Percentiles rank a stretch among this genome's conserved stretches.
These are phyloP conservation scores for Chytriomyces hyalinus DNA, from an alignment of 192 early-diverging fungal species.

Conservation along the genomic window DNA sequence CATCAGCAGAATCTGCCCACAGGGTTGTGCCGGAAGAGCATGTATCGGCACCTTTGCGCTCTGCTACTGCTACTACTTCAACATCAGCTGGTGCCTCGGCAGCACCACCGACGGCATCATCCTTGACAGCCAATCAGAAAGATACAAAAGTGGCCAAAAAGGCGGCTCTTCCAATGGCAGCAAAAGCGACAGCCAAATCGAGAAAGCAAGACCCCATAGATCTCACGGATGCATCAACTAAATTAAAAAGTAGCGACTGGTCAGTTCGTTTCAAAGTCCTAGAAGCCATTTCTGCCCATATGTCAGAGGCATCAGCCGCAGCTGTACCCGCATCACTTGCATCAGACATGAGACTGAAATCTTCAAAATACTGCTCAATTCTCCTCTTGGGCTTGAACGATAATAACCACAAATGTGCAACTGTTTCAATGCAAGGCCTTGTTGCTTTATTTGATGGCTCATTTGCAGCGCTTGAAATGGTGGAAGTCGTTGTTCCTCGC, in stretches of 20 bases:
- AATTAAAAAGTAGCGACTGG: slow-evolving; percentile 37
- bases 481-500: slow-evolving; percentile 28
- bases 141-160: not conserved
- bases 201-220: not conserved
- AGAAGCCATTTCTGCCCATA: slow-evolving; percentile 18
- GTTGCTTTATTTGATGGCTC: slow-evolving; percentile 3
- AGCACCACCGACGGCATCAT: no score
- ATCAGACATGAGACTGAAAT: slow-evolving; percentile 10
- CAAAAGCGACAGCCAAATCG: no score
- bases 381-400: slow-evolving; percentile 29
- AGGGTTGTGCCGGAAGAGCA: no score
- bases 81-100: no score
- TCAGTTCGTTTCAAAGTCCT: slow-evolving; percentile 19
- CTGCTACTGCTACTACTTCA: not conserved
- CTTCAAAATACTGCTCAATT: slow-evolving; percentile 17
- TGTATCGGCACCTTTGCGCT: not conserved
- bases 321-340: not conserved
- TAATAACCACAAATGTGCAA: slow-evolving; percentile 27
- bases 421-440: slow-evolving; percentile 7
- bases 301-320: not conserved
- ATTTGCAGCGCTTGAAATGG: slow-evolving; percentile 16
- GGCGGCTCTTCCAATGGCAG: not conserved
- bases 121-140: not conserved
- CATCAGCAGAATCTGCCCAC: slow-evolving; percentile 1
- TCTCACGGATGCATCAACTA: not conserved